These are phyloP conservation scores for Rhizophora mangle DNA, from an alignment of 345 rosid species.

Conservation along the genomic window DNA sequence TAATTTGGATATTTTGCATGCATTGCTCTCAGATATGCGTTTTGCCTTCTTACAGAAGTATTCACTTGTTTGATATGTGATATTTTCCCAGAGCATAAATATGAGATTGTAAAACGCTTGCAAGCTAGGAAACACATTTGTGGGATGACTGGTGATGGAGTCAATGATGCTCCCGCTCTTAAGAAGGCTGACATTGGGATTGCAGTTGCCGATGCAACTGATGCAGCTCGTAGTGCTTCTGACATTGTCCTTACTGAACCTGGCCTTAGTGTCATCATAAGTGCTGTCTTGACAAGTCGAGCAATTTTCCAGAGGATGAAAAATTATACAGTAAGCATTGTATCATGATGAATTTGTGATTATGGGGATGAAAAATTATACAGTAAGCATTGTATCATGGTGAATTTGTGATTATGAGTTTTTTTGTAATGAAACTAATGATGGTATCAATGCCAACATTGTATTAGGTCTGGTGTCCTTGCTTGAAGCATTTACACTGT, in stretches of 20 bases:
- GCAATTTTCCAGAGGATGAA: constrained; percentile 99
- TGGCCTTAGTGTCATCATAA: constrained; percentile 97
- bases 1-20: background rate
- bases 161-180: constrained; percentile 98
- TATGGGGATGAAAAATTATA: no score
- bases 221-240: constrained; percentile 98
- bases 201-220: constrained; percentile 99
- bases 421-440: no score
- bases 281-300: constrained; percentile 96
- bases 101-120: constrained; percentile 90
- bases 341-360: no score
- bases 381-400: no score
- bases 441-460: no score
- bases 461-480: background rate
- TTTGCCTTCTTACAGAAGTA: constrained; percentile 4
- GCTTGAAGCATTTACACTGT: background rate
- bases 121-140: constrained; percentile 98
- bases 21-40: background rate
- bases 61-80: background rate
- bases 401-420: no score
- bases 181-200: constrained; percentile 99
- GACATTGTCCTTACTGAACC: constrained; percentile 97
- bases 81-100: constrained; percentile 76
- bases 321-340: constrained; percentile 71
- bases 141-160: constrained; percentile 99